Evolutionary conservation across 2,329 filamentous ascomycete species (phyloP).

Genomic region (Hypoxylon sp.): DNA sequence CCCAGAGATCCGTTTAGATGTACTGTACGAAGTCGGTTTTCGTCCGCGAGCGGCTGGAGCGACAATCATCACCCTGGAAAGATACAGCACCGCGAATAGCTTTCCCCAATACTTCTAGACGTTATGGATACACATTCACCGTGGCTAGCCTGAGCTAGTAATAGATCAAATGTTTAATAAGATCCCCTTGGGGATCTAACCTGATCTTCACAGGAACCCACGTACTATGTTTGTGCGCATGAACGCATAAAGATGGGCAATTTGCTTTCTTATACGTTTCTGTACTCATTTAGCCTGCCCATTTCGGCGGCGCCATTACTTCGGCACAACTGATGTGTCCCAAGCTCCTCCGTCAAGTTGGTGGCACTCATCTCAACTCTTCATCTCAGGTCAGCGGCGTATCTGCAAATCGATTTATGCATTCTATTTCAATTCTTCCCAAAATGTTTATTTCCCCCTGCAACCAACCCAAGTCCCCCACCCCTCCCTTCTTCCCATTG

Average conservation of each 20-base stretch:
- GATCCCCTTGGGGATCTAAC: conserved; percentile 41
- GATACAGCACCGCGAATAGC: conserved; percentile 11
- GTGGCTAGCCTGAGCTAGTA: conserved; percentile 30
- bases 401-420: conserved; percentile 15
- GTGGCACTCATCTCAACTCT: conserved; percentile 32
- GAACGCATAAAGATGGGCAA: conserved; percentile 52
- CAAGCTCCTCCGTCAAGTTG: conserved; percentile 36
- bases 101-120: conserved; percentile 23
- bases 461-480: conserved; percentile 24
- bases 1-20: conserved; percentile 46
- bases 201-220: conserved; percentile 41
- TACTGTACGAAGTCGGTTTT: conserved; percentile 29
- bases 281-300: conserved; percentile 33
- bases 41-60: conserved; percentile 3
- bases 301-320: conserved; percentile 46
- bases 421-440: conserved; percentile 15
- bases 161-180: conserved; percentile 39
- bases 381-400: conserved; percentile 22
- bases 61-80: conserved; percentile 27
- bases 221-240: conserved; percentile 44
- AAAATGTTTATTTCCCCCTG: conserved; percentile 13
- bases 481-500: conserved; percentile 29
- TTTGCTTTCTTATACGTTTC: conserved; percentile 48
- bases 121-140: conserved; percentile 19
- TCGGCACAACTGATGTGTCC: conserved; percentile 40